Percentiles rank a stretch among this genome's conserved stretches.
Evolutionary conservation across 495 filamentous ascomycete species (phyloP).

Genomic region (Hypoxylon crocopeplum): DNA sequence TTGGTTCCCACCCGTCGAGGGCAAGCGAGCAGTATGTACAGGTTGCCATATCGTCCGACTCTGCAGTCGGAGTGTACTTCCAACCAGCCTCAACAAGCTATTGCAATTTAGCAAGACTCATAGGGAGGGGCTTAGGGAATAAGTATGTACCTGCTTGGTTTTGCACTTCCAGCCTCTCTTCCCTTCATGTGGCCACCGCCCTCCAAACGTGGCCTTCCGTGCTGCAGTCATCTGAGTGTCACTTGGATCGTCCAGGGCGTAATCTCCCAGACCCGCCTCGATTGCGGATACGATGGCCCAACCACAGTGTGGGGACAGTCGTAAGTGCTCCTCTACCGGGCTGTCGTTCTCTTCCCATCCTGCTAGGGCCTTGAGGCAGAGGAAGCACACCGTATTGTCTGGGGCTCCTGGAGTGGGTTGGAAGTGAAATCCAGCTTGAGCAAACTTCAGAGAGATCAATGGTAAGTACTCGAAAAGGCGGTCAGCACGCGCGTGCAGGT

Average conservation of each 20-base stretch:
- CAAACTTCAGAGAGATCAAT: constrained; percentile 66
- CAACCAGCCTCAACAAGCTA: constrained; percentile 92
- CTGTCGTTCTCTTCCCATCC: constrained; percentile 90
- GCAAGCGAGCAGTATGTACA: constrained; percentile 88
- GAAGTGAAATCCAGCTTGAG: constrained; percentile 89
- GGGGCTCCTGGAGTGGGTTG: constrained; percentile 72
- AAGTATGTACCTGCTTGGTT: constrained; percentile 72
- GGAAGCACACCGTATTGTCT: constrained; percentile 90
- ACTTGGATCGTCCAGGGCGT: constrained; percentile 73
- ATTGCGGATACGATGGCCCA: constrained; percentile 86
- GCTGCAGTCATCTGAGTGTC: constrained; percentile 73
- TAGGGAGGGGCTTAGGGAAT: not conserved
- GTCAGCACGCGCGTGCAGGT: not conserved
- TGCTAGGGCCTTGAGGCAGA: constrained; percentile 78
- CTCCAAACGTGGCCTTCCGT: constrained; percentile 78
- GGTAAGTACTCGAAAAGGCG: constrained; percentile 1
- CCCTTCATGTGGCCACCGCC: constrained; percentile 83
- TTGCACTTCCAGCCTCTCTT: constrained; percentile 91
- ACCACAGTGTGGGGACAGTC: constrained; percentile 79
- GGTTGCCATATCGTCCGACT: constrained; percentile 81
- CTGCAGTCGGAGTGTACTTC: constrained; percentile 85
- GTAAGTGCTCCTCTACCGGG: constrained; percentile 82
- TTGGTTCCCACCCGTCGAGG: constrained; percentile 90
- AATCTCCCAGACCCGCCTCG: constrained; percentile 68
- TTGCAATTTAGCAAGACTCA: constrained; percentile 32